phyloP scores from a whole-genome alignment of 495 filamentous ascomycete genomes.

The Ascobolus immersus region DNA sequence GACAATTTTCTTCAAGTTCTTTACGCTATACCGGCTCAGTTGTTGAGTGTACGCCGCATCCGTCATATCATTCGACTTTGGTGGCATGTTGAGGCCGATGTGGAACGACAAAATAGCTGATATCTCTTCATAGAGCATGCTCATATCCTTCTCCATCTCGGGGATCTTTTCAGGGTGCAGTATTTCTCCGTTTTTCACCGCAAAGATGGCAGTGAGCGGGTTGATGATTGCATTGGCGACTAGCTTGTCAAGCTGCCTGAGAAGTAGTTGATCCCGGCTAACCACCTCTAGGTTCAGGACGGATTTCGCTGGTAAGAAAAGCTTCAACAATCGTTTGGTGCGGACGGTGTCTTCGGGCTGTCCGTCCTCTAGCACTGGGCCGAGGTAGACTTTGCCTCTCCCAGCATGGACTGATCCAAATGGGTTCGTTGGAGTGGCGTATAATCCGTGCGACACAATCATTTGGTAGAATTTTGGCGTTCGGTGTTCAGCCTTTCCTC shows the following conservation, averaged over 20 bases:
- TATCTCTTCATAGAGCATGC: constrained; percentile 38
- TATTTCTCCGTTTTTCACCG: constrained; percentile 48
- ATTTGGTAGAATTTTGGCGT: constrained; percentile 48
- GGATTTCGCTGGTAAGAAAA: not conserved
- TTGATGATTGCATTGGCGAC: constrained; percentile 60
- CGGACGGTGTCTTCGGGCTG: not conserved
- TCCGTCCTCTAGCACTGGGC: constrained; percentile 19
- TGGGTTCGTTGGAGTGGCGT: constrained; percentile 22
- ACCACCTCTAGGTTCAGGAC: not conserved
- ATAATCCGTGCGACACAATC: constrained; percentile 40
- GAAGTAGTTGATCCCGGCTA: not conserved
- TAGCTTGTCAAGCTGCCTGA: constrained; percentile 49
- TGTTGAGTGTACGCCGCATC: no score
- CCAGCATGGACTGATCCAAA: constrained; percentile 43
- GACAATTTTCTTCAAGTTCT: constrained; percentile 29
- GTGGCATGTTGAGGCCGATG: constrained; percentile 10
- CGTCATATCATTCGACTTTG: no score
- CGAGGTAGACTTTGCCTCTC: constrained; percentile 33
- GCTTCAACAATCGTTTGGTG: not conserved
- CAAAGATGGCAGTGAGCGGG: constrained; percentile 48
- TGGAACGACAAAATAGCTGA: constrained; percentile 44
- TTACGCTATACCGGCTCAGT: no score
- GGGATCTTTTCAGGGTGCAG: constrained; percentile 25
- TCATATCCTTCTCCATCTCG: constrained; percentile 27
- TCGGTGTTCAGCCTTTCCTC: not conserved